A percentile compares a stretch with the other conserved stretches of the same genome.
Evolutionary conservation across 2,329 filamentous ascomycete genomes (phyloP).

Genomic region (Tolypocladium tundrense): DNA sequence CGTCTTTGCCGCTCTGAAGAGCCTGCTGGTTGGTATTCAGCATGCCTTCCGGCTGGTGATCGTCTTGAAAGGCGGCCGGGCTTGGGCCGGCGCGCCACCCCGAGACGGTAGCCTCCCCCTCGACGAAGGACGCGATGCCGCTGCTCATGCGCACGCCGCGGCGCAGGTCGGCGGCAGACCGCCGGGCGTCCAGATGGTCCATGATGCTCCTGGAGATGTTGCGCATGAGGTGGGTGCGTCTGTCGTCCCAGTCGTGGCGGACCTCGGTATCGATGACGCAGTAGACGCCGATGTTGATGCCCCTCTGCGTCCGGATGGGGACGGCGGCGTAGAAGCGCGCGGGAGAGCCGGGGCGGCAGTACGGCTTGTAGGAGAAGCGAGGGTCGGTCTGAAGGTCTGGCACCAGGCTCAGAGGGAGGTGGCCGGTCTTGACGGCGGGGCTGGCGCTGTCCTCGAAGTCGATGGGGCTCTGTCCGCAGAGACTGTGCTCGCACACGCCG

Average conservation of each 20-base stretch:
- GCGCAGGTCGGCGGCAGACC: constrained; percentile 14
- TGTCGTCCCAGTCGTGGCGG: constrained; percentile 12
- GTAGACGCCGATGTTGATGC: constrained; percentile 31
- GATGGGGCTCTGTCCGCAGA: constrained; percentile 4
- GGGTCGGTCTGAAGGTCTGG: constrained; percentile 21
- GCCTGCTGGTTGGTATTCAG: constrained; percentile 9
- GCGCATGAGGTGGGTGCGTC: constrained; percentile 14
- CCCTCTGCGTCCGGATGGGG: constrained; percentile 26
- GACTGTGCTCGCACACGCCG: constrained; percentile 17
- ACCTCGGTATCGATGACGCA: constrained; percentile 17
- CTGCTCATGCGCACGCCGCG: constrained; percentile 25
- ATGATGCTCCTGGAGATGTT: constrained; percentile 21
- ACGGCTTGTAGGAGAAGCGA: constrained; percentile 16
- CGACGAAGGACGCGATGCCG: constrained; percentile 25
- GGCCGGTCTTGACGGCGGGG: neutral
- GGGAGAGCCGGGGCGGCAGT: constrained; percentile 10
- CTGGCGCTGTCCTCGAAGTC: neutral
- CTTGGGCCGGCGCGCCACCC: constrained; percentile 9
- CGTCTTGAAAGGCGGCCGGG: constrained; percentile 2
- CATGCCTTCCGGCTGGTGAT: constrained; percentile 5
- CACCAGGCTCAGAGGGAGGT: constrained; percentile 22
- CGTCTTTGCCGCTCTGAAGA: neutral
- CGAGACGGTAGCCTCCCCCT: constrained; percentile 18
- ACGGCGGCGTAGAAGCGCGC: constrained; percentile 29
- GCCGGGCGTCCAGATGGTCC: constrained; percentile 22